Conservation (phyloP, 108 stramenopile species). For the Skeletonema tropicum region DNA sequence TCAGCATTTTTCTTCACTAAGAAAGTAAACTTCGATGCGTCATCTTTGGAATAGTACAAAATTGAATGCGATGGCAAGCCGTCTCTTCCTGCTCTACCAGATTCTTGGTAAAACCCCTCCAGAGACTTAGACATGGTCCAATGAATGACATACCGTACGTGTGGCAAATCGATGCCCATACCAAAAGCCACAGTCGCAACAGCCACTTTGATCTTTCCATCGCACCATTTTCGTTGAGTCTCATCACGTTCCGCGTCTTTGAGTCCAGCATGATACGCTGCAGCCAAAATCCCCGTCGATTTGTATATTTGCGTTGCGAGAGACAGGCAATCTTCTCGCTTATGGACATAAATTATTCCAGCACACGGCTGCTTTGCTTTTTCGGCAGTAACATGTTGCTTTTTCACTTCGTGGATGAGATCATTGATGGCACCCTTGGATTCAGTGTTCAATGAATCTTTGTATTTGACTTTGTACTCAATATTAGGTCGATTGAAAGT, state of each 20-base stretch:
- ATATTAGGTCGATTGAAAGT: conserved; percentile 96
- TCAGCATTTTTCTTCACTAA: conserved; percentile 58
- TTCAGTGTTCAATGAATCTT: conserved; percentile 40
- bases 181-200: conserved; percentile 95
- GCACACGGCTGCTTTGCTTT: conserved; percentile 51
- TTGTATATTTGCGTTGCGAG: conserved; percentile 36
- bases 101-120: conserved; percentile 91
- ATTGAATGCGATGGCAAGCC: conserved; percentile 77
- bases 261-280: conserved; percentile 70
- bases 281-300: conserved; percentile 43
- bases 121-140: conserved; percentile 87
- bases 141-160: conserved; percentile 90
- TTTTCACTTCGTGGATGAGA: conserved; percentile 56
- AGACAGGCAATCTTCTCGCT: conserved; percentile 78
- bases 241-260: conserved; percentile 64
- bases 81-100: conserved; percentile 89
- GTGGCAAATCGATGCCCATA: conserved; percentile 88
- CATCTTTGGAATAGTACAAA: conserved; percentile 80
- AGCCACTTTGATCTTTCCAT: conserved; percentile 58
- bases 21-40: conserved; percentile 72
- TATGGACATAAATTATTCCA: conserved; percentile 96
- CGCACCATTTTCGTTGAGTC: conserved; percentile 65
- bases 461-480: conserved; percentile 83
- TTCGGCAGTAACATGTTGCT: conserved; percentile 53
- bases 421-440: conserved; percentile 57